Percentiles rank a stretch among this genome's conserved stretches.
phyloP scores from a whole-genome alignment of 768 basidiomycete genomes.

The Coprinopsis marcescibilis region DNA sequence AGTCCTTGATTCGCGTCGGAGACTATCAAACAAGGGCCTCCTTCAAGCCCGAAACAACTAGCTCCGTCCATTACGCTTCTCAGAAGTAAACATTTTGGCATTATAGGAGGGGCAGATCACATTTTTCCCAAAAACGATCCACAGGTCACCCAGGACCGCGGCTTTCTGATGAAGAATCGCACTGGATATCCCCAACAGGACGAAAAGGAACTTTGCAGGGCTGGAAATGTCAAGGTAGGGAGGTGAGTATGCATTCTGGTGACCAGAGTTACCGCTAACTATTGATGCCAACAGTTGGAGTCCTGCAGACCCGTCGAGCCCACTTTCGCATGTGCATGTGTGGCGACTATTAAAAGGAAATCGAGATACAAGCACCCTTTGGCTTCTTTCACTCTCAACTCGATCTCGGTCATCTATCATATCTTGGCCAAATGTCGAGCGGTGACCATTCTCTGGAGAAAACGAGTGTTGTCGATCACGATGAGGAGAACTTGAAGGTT shows the following conservation, averaged over 20 bases:
- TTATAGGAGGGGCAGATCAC: too few species aligned
- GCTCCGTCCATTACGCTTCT: too few species aligned
- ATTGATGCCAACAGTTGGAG: neutral
- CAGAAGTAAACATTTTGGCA: too few species aligned
- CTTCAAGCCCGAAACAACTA: too few species aligned
- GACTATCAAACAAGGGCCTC: too few species aligned
- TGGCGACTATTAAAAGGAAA: neutral
- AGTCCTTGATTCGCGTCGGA: too few species aligned
- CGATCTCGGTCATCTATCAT: neutral
- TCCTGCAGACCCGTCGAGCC: neutral
- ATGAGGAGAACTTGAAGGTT: constrained; percentile 8
- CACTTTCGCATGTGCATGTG: neutral
- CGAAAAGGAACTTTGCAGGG: neutral
- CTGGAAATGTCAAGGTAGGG: neutral
- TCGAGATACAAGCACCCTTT: too few species aligned
- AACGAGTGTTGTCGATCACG: constrained; percentile 2
- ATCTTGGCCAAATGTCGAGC: constrained; percentile 6
- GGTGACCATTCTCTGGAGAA: neutral
- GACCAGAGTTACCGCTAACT: neutral
- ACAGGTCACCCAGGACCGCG: constrained; percentile 1
- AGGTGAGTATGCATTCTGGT: neutral
- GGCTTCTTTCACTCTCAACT: neutral
- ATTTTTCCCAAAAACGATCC: too few species aligned
- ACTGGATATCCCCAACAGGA: neutral
- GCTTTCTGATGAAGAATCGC: neutral